Evolutionary conservation across 805 yeast genomes (phyloP), one percentile per base, ranked within the genome.

Genomic region (Pichia cabralensis): DNA sequence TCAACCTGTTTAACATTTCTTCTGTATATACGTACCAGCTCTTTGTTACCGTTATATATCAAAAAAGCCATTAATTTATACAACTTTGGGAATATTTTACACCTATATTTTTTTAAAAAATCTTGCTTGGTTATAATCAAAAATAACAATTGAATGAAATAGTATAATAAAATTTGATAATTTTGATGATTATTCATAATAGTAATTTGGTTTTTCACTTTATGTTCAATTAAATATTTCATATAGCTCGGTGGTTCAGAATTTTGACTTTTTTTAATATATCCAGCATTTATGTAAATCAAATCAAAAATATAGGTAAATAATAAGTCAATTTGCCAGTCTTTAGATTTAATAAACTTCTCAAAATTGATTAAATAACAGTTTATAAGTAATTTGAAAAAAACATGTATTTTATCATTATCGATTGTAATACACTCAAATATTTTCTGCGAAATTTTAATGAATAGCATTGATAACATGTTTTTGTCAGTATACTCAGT

Each of bases 31-130:
- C 34, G 31, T 4, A 51, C 24, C 13, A 45, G 25, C 7, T 46
- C 44, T 3, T 26, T 13, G 31, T 51, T 44, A 14, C 36, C 40
- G 17, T 40, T 43, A 10, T 48, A 12, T 4, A 53, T 40, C 22
- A 52, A 38, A 27, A 44, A 45, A 2, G 55, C 40, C 8, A 48
- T 34, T 10, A 51, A 20, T 21, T 36, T 29, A 11, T 34, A 34
- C 13, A 43, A 36, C 3, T 31, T 19, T 7, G 28, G 29, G 5
- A 14, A 11, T 5, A 31, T 5, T 30, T 31, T 35, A 7, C 13
- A 20, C 23, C 17, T 21, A 25, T 31, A 24, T 1, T 19, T 13
- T 9, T 18, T n/a, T 5, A n/a, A 14, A 8, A 16, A 9, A 11
- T 15, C 28, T 2, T 26, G 8, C 9, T 13, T 11, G n/a, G 10